Percentiles rank a stretch among this genome's conserved stretches.
These are phyloP conservation scores for Saturnispora silvae DNA, from an alignment of 805 yeast species.

Conservation along the genomic window DNA sequence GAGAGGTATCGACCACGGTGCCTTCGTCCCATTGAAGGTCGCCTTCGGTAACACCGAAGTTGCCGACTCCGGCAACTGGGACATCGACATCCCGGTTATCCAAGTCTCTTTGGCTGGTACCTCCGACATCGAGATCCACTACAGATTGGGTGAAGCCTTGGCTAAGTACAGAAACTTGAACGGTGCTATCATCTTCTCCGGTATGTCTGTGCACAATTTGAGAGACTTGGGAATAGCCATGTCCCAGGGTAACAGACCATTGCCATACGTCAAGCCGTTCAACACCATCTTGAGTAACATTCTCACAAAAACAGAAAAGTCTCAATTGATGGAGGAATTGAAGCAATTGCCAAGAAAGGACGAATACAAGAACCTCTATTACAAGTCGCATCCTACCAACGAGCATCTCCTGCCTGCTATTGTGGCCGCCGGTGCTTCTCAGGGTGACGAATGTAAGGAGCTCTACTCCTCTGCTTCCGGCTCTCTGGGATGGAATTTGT, in stretches of 20 bases:
- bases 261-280: constrained; percentile 46
- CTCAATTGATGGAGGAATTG: constrained; percentile 28
- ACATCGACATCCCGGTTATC: constrained; percentile 37
- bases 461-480: constrained; percentile 34
- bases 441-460: constrained; percentile 33
- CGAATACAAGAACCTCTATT: constrained; percentile 24
- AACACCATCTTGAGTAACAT: constrained; percentile 34
- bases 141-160: constrained; percentile 47
- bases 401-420: constrained; percentile 66
- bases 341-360: constrained; percentile 23
- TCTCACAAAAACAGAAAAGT: constrained; percentile 23
- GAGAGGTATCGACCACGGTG: constrained; percentile 79
- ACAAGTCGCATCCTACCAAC: constrained; percentile 59
- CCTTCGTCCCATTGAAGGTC: constrained; percentile 70
- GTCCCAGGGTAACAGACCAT: constrained; percentile 10
- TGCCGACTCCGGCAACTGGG: constrained; percentile 29
- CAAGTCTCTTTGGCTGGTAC: constrained; percentile 40
- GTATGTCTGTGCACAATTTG: constrained; percentile 74
- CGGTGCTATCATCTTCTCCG: constrained; percentile 52
- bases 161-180: constrained; percentile 40
- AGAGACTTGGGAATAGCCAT: constrained; percentile 35
- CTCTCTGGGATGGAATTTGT: constrained; percentile 64
- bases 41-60: constrained; percentile 41
- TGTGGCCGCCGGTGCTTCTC: constrained; percentile 48
- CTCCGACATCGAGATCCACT: constrained; percentile 33